Evolutionary conservation across 2,329 filamentous ascomycete species (phyloP).

Genomic region (Chrysoporthe austroafricana): DNA sequence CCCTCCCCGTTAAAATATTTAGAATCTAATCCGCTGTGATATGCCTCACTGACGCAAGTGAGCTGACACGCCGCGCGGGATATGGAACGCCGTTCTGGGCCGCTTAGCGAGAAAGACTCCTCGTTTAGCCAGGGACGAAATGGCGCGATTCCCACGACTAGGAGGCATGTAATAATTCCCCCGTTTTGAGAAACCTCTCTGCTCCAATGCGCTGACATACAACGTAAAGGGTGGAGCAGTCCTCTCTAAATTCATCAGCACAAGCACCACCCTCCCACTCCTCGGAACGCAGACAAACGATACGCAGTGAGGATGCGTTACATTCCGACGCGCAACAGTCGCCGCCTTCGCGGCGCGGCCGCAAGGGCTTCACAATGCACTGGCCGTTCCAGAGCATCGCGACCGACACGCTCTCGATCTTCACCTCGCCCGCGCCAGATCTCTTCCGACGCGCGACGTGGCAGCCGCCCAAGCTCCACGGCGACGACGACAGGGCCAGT

Average conservation of each 20-base stretch:
- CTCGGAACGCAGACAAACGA: background rate
- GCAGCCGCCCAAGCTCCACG: conserved; percentile 28
- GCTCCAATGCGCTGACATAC: no score
- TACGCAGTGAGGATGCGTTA: background rate
- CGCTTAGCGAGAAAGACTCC: background rate
- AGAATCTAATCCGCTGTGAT: background rate
- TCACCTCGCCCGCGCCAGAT: conserved; percentile 18
- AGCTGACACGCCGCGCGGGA: background rate
- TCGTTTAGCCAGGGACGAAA: background rate
- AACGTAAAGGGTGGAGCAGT: background rate
- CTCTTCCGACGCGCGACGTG: conserved; percentile 34
- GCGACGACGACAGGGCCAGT: conserved; percentile 26
- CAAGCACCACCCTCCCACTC: background rate
- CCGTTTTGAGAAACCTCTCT: background rate
- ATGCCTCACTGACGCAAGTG: conserved; percentile 2
- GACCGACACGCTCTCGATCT: conserved; percentile 33
- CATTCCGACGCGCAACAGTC: conserved; percentile 4
- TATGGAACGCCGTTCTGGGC: conserved; percentile 1
- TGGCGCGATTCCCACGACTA: background rate
- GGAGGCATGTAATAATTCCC: background rate
- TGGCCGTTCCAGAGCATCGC: conserved; percentile 42
- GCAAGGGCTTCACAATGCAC: conserved; percentile 34
- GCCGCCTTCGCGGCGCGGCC: conserved; percentile 26
- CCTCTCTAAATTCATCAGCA: background rate
- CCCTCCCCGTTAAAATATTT: background rate